phyloP scores from a whole-genome alignment of 2,329 filamentous ascomycete species.

The Fusarium vanettenii region DNA sequence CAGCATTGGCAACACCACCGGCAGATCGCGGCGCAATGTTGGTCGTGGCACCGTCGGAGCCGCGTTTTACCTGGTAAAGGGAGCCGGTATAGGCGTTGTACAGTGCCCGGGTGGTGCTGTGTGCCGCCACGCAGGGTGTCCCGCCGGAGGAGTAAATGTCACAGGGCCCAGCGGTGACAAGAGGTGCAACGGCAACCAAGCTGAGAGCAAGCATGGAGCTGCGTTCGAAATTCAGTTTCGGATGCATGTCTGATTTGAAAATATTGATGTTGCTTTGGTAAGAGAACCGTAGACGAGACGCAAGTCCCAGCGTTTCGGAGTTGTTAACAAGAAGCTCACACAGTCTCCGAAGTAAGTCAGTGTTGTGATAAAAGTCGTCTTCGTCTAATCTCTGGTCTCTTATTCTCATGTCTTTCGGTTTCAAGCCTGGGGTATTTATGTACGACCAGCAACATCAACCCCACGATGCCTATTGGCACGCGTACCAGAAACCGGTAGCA shows the following conservation, averaged over 20 bases:
- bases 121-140: slow-evolving; percentile 24
- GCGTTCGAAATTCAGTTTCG: background rate
- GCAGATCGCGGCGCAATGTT: slow-evolving; percentile 50
- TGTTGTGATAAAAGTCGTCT: background rate
- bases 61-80: slow-evolving; percentile 28
- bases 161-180: slow-evolving; percentile 18
- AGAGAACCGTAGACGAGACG: background rate
- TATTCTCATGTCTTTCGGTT: background rate
- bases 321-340: background rate
- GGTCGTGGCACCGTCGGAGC: slow-evolving; percentile 10
- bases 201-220: background rate
- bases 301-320: background rate
- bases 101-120: slow-evolving; percentile 14
- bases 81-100: slow-evolving; percentile 3
- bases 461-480: background rate
- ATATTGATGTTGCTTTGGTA: background rate
- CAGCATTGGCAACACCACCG: slow-evolving; percentile 72
- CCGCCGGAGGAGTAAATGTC: slow-evolving; percentile 21
- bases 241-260: background rate
- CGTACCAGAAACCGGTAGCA: background rate
- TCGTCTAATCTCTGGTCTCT: background rate
- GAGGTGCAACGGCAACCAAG: background rate
- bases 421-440: background rate
- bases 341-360: background rate
- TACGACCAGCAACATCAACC: background rate